Evolutionary conservation across 2,329 filamentous ascomycete species (phyloP).

Genomic region (Amauroascus niger): DNA sequence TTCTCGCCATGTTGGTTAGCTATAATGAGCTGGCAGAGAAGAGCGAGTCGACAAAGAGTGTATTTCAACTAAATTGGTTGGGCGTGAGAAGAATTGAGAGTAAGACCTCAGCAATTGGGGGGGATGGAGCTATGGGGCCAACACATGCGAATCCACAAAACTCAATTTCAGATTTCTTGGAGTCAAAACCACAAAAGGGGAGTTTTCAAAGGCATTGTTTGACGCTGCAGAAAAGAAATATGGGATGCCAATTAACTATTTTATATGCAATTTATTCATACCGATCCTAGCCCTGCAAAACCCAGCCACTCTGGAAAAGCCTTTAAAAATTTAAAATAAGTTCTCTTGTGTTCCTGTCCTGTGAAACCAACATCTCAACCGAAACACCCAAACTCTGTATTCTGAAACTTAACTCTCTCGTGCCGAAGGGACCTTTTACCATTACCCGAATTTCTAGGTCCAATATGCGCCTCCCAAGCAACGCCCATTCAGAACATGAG

Average conservation of each 20-base stretch:
- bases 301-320: neutral
- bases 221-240: too few species aligned
- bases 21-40: neutral
- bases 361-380: neutral
- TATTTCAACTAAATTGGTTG: neutral
- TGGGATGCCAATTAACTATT: too few species aligned
- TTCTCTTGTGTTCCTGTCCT: neutral
- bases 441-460: neutral
- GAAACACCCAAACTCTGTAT: neutral
- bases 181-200: neutral
- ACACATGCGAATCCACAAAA: constrained; percentile 11
- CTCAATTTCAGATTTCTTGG: constrained; percentile 4
- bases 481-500: neutral
- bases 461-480: neutral
- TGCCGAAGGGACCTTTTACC: neutral
- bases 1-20: constrained; percentile 28
- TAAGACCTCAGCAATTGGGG: neutral
- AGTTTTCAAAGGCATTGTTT: neutral
- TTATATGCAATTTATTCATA: neutral
- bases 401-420: neutral
- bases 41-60: neutral
- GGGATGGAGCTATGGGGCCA: constrained; percentile 8
- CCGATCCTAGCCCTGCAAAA: neutral
- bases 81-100: neutral
- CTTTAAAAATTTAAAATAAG: neutral